These are phyloP conservation scores for Halenospora varia DNA, from an alignment of 495 filamentous ascomycete species.

Conservation along the genomic window DNA sequence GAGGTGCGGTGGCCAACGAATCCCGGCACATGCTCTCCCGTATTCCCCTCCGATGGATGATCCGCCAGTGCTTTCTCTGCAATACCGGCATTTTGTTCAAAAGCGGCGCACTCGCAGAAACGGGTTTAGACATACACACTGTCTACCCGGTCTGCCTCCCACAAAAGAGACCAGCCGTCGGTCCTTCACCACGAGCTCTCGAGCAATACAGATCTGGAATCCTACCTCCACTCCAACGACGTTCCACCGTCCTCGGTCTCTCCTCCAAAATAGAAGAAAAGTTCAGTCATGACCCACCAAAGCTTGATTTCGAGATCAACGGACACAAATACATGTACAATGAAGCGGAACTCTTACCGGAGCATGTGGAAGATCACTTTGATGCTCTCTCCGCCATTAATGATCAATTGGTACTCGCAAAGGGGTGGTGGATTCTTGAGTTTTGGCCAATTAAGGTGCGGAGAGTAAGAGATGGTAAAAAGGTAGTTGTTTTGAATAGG, in stretches of 20 bases:
- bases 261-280: conserved; percentile 1
- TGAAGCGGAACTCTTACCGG: conserved; percentile 24
- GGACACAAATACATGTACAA: not conserved
- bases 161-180: conserved; percentile 14
- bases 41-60: conserved; percentile 38
- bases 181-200: conserved; percentile 24
- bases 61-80: conserved; percentile 37
- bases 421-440: conserved; percentile 37
- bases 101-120: conserved; percentile 26
- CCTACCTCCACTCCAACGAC: conserved; percentile 6
- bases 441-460: conserved; percentile 34
- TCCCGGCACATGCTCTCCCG: conserved; percentile 44
- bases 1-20: conserved; percentile 26
- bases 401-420: conserved; percentile 26
- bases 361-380: conserved; percentile 34
- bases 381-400: conserved; percentile 28
- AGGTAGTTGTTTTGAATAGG: conserved; percentile 30
- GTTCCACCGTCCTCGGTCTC: conserved; percentile 17
- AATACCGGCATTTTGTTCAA: conserved; percentile 35
- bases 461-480: conserved; percentile 13
- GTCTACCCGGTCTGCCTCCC: conserved; percentile 28
- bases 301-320: not conserved
- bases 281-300: not conserved
- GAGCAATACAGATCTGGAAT: conserved; percentile 22
- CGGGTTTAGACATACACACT: conserved; percentile 29